Evolutionary conservation across 352 stramenopile species (phyloP), one percentile per base, ranked within the genome.

Genomic region (Phytopythium oedochilum): DNA sequence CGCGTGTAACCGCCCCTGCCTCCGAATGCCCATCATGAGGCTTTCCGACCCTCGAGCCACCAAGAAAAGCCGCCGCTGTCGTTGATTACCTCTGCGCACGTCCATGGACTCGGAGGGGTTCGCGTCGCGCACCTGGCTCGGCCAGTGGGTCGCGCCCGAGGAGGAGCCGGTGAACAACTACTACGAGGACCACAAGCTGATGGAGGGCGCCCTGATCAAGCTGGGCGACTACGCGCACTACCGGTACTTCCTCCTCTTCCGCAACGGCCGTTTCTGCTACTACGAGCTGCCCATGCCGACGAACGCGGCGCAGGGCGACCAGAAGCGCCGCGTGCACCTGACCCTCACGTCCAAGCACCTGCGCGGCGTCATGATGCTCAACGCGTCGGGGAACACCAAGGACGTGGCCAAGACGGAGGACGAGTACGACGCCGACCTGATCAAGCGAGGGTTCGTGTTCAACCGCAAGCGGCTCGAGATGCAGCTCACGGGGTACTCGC

Each of bases 121-220:
- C 45, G 68, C 66, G 50, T 74, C 69, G n/a, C 63, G 66, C 39
- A 66, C 75, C 51, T 88, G 78, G 78, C 55, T 89, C 26, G 64
- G 71, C 57, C 69, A 74, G 45, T 85, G 75, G 75, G 70, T 79
- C 39, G 61, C 72, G 22, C 55, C 64, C 36, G 77, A 84, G 44
- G 78, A 89, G 10, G 78, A 83, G 31, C 72, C 73, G 17, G 67
- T 79, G 28, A 88, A 77, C 65, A 92, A 92, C 59, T 92, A 89
- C 71, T 86, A 82, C 55, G 82, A 89, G 59, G 75, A 89, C 60
- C 78, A 88, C 53, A 92, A 92, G 65, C 75, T 92, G 49, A 92
- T 92, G 82, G 83, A 94, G 46, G 83, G 83, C 22, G 73, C 83
- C 46, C 75, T 94, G 38, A 94, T 94, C 61, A 94, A 94, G 60